These are phyloP conservation scores for Sporothrix brunneoviolacea DNA, from an alignment of 2,329 filamentous ascomycete genomes.

Conservation along the genomic window DNA sequence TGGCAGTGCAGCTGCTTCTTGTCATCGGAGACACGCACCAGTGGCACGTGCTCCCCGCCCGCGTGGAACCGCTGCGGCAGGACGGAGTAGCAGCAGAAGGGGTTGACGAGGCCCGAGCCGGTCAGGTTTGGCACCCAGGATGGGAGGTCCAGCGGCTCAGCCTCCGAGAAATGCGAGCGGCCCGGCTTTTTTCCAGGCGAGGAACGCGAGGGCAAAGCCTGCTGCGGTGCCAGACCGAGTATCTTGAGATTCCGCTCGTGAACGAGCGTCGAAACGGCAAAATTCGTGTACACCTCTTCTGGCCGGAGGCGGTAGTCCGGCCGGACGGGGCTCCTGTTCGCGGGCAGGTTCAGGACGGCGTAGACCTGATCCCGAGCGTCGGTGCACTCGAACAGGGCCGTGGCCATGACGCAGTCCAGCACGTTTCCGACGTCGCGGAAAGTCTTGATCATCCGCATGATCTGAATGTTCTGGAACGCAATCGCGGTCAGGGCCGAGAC, in stretches of 20 bases:
- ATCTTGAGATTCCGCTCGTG: background rate
- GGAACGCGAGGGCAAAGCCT: too few relatives aligned
- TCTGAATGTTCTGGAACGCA: slow-evolving; percentile 2
- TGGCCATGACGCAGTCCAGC: slow-evolving; percentile 6
- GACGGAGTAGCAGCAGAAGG: background rate
- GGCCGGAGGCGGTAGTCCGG: background rate
- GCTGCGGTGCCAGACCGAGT: background rate
- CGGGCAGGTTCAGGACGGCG: background rate
- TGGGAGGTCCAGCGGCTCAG: background rate
- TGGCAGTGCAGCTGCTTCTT: background rate
- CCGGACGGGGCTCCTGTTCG: background rate
- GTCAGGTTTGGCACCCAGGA: slow-evolving; percentile 6
- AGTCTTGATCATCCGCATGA: slow-evolving; percentile 2
- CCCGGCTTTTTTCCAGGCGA: too few relatives aligned
- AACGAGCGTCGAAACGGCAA: slow-evolving; percentile 2
- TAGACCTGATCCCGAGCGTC: background rate
- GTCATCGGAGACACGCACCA: background rate
- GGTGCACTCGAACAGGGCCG: background rate
- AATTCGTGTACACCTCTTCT: background rate
- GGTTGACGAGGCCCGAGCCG: background rate
- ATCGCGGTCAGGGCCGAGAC: background rate
- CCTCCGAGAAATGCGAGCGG: background rate
- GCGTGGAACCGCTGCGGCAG: background rate
- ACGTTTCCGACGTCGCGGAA: background rate
- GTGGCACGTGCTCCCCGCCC: background rate